Conservation (phyloP, 2,329 filamentous ascomycete species). For the Aureobasidium namibiae region DNA sequence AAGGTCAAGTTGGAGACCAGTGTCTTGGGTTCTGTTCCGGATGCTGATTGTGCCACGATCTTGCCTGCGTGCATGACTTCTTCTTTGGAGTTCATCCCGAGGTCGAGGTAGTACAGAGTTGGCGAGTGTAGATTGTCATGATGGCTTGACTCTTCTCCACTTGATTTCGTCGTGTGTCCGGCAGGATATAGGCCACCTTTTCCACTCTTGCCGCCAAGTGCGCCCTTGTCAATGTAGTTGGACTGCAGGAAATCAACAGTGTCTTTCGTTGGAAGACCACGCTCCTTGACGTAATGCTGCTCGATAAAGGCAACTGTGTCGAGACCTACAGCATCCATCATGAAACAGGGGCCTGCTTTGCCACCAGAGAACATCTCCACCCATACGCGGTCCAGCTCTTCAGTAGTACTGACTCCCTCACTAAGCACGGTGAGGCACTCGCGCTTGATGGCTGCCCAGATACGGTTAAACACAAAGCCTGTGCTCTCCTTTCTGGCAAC, state of each 20-base stretch:
- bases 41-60: constrained; percentile 47
- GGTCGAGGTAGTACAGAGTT: not conserved
- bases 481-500: constrained; percentile 42
- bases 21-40: constrained; percentile 37
- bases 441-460: constrained; percentile 51
- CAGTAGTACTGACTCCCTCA: constrained; percentile 41
- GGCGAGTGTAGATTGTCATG: constrained; percentile 2
- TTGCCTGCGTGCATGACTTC: constrained; percentile 43
- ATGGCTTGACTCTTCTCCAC: not conserved
- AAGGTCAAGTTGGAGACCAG: constrained; percentile 52
- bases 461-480: constrained; percentile 47
- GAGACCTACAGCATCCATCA: constrained; percentile 44
- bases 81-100: constrained; percentile 13
- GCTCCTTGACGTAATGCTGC: constrained; percentile 44
- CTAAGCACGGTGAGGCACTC: constrained; percentile 42
- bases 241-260: constrained; percentile 39
- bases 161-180: not conserved
- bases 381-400: constrained; percentile 43
- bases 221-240: constrained; percentile 40
- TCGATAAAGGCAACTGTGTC: constrained; percentile 49
- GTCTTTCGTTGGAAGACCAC: constrained; percentile 31
- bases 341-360: constrained; percentile 27
- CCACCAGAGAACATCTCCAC: constrained; percentile 30
- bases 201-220: constrained; percentile 31
- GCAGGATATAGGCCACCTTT: constrained; percentile 16